Base-by-base conservation (phyloP, 179 eudicot species). In the Drosera spatulata region DNA sequence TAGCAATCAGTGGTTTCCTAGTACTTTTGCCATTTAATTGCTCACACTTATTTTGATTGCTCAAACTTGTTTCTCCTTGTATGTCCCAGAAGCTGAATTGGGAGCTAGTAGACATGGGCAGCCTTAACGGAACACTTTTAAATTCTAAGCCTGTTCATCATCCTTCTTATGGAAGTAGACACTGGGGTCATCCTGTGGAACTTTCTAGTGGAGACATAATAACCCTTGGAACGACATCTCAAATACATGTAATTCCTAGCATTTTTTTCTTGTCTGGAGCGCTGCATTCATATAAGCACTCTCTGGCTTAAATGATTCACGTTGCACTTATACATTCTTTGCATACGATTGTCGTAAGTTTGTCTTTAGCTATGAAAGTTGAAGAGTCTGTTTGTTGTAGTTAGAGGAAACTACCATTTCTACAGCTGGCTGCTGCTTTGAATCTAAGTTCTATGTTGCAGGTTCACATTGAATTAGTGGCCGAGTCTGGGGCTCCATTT, bases 21-120 rank as follows among this genome's bases (percentile, higher is more conserved):
- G 33, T 22, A 22, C 33, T 22, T 22, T 22, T 22, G 33, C 33
- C 33, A 22, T 22, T 22, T 22, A 22, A 22, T 22, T 22, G 33
- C 33, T 22, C 33, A 22, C 1, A 22, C 33, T 22, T 22, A 22
- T 22, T 22, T 22, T 22, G 33, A 22, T 22, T 22, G 33, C 33
- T 22, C 33, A 22, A 7, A 50, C 45, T 41, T 56, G 6, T 59
- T 6, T 48, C 56, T 45, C 52, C 9, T 50, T 51, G 38, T 15
- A 47, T 65, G 54, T 71, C 72, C 61, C 80, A 94, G 99, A 94
- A 83, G 61, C 66, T 75, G 59, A 94, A 81, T 69, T 94, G 99
- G 99, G 99, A 94, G 78, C 77, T 90, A 66, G 85, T 90, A 54
- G 99, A 94, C 73, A 77, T 94, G 94, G 99, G 99, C 53, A 94